phyloP scores from a whole-genome alignment of 495 filamentous ascomycete genomes.

The Penicillium egyptiacum region DNA sequence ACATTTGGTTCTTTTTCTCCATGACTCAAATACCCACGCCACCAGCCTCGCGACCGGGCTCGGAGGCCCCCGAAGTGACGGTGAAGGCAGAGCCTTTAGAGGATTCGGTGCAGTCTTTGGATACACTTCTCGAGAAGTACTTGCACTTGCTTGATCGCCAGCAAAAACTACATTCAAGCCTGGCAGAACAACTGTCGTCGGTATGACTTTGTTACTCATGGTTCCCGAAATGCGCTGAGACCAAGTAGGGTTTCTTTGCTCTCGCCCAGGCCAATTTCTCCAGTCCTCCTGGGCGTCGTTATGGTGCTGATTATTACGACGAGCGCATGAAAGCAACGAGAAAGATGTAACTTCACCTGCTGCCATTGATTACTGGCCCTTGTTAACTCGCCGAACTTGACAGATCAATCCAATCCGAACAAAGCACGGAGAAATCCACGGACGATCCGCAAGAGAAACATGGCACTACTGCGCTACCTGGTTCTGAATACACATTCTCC shows the following conservation, averaged over 20 bases:
- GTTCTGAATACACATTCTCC: conserved; percentile 17
- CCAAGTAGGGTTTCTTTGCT: conserved; percentile 47
- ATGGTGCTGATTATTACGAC: conserved; percentile 69
- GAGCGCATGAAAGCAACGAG: conserved; percentile 65
- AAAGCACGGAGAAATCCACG: conserved; percentile 3
- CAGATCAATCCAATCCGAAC: conserved; percentile 27
- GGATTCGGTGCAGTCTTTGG: conserved; percentile 48
- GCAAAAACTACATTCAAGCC: conserved; percentile 55
- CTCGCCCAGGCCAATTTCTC: conserved; percentile 73
- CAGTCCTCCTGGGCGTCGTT: conserved; percentile 59
- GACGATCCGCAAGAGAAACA: conserved; percentile 2
- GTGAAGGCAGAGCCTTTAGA: conserved; percentile 25
- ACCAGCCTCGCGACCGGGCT: conserved; percentile 36
- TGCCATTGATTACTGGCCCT: conserved; percentile 7
- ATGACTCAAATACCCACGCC: conserved; percentile 44
- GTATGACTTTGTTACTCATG: conserved; percentile 36
- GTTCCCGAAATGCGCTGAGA: conserved; percentile 19
- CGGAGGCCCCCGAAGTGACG: conserved; percentile 29
- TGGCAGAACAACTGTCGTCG: conserved; percentile 56
- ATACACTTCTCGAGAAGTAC: conserved; percentile 67
- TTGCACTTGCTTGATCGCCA: conserved; percentile 70
- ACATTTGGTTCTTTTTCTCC: neutral
- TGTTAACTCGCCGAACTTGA: conserved; percentile 1
- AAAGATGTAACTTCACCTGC: conserved; percentile 34
- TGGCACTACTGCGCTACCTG: neutral